Base-by-base conservation (phyloP, 176 grass and related monocot species). In the Lolium rigidum region DNA sequence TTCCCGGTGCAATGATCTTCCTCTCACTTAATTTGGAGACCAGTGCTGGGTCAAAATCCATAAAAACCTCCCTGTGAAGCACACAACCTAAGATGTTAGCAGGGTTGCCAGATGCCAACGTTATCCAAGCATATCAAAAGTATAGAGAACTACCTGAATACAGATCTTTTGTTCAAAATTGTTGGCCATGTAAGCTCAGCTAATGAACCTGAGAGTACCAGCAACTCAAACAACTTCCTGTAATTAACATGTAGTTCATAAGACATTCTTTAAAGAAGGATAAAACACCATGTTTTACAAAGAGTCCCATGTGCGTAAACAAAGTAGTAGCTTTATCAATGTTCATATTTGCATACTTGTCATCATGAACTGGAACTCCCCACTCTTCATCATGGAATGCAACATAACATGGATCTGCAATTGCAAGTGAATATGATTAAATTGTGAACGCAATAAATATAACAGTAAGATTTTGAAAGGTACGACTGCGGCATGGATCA, bases 161-260 rank as follows among this genome's bases (percentile, higher is more conserved):
- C 78, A n/a, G 85, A 73, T 66, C 97, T 93, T 79, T 93, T 99
- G 76, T 88, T 92, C 49, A 99, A 90, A 91, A 99, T 99, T 68
- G 47, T 85, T 72, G 94, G 90, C 97, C 97, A 99, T 18, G 94
- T 92, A 55, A 92, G 94, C 71, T 99, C 97, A 76, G 97, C 94
- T 85, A 99, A 88, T 69, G 97, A 92, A 28, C 97, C 92, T 73
- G 97, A 99, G 35, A 99, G 89, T 55, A 94, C 88, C 46, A 99
- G 92, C 63, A 94, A 80, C 82, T 99, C 97, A 92, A 99, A 99
- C 69, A 99, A 90, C 66, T 85, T 94, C 88, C 97, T 99, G 92
- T 26, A 85, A 84, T 80, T 66, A 46, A 90, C 70, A 80, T 38
- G 57, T 51, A 85, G 16, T 78, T 77, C 26, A 68, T n/a, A 78